phyloP scores from a whole-genome alignment of 306 rosid genomes.

The Dalbergia oliveri region DNA sequence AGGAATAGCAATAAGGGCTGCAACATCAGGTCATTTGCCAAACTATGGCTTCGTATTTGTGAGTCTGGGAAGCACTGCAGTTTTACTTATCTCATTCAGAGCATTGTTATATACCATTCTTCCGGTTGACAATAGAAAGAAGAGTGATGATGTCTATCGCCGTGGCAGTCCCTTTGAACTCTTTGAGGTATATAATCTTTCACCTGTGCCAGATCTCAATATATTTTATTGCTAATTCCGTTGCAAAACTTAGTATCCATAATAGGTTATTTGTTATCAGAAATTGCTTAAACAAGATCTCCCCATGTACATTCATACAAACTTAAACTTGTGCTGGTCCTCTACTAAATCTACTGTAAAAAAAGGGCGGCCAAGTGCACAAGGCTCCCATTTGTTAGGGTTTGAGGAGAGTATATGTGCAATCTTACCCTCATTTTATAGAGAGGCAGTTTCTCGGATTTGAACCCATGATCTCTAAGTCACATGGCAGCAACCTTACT shows the following conservation, averaged over 20 bases:
- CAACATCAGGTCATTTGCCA: slow-evolving; percentile 66
- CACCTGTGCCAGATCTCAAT: slow-evolving; percentile 2
- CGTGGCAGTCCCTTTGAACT: slow-evolving; percentile 90
- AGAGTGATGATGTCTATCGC: slow-evolving; percentile 85
- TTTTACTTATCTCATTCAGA: slow-evolving; percentile 81
- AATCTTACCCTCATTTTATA: too few species aligned
- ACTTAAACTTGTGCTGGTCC: not conserved
- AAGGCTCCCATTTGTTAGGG: too few species aligned
- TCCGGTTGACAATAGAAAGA: slow-evolving; percentile 66
- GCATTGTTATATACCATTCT: slow-evolving; percentile 66
- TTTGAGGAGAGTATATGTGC: too few species aligned
- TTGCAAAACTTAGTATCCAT: slow-evolving; percentile 25
- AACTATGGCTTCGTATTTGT: slow-evolving; percentile 68
- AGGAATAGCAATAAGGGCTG: slow-evolving; percentile 77
- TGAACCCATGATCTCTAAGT: too few species aligned
- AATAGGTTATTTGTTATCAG: not conserved
- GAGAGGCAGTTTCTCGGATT: too few species aligned
- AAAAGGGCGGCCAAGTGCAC: too few species aligned
- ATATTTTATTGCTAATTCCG: slow-evolving; percentile 2
- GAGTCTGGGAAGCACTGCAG: slow-evolving; percentile 90
- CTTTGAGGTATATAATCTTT: slow-evolving; percentile 74
- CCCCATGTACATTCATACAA: not conserved
- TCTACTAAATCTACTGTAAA: not conserved
- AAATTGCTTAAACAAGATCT: slow-evolving; percentile 7
- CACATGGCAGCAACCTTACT: too few species aligned